Percentiles rank a stretch among this genome's conserved stretches.
Evolutionary conservation across 108 stramenopile genomes (phyloP).

Genomic region (Nannochloropsis oceanica): DNA sequence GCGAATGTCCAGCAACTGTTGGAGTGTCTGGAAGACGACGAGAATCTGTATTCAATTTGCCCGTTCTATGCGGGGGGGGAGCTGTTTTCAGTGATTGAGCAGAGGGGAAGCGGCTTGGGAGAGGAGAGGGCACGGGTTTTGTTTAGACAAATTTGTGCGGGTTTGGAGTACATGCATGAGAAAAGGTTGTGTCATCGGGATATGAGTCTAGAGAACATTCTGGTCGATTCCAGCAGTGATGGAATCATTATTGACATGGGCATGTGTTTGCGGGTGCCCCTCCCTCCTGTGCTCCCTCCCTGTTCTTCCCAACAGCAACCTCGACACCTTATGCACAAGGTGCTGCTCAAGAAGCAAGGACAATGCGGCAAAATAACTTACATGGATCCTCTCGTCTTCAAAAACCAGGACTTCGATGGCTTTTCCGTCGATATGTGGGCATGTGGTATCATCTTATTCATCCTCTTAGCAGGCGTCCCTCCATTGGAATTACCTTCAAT

Average conservation of each 20-base stretch:
- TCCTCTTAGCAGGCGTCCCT: constrained; percentile 82
- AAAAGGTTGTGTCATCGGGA: constrained; percentile 76
- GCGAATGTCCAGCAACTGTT: neutral
- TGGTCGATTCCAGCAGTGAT: constrained; percentile 49
- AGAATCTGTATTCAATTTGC: neutral
- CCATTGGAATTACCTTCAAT: constrained; percentile 60
- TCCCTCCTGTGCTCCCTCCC: constrained; percentile 30
- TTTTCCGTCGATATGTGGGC: constrained; percentile 89
- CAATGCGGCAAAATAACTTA: constrained; percentile 87
- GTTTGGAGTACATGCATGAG: constrained; percentile 62
- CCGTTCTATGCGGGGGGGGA: neutral
- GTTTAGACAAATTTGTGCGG: constrained; percentile 71
- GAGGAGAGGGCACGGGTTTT: constrained; percentile 52
- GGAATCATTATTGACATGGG: constrained; percentile 85
- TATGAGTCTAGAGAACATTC: constrained; percentile 69
- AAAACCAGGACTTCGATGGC: constrained; percentile 62
- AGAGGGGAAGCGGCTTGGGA: neutral
- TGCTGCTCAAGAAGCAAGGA: constrained; percentile 60
- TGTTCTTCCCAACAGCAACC: constrained; percentile 37
- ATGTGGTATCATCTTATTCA: constrained; percentile 78
- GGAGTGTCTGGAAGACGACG: neutral
- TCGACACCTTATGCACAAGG: constrained; percentile 38
- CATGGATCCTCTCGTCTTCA: constrained; percentile 80
- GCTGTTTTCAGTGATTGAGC: neutral
- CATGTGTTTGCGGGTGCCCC: constrained; percentile 78